Evolutionary conservation across 176 grass and related monocot genomes (phyloP), one percentile per base, ranked within the genome.

Genomic region (Aegilops tauschii): DNA sequence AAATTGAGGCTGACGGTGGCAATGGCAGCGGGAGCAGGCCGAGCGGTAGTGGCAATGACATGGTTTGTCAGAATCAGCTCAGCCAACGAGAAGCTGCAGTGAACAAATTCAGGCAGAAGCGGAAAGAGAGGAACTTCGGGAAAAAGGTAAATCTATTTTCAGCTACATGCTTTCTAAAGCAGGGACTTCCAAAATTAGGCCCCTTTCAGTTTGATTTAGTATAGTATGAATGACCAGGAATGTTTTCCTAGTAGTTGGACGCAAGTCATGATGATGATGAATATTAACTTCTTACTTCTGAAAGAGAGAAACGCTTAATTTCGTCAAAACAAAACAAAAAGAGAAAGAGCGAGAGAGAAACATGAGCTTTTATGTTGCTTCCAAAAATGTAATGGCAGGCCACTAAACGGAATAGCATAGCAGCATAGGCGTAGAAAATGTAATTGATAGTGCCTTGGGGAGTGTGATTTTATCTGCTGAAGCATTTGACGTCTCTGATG

Each of bases 71-170:
- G 63, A 87, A 93, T 73, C 65, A 87, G 65, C 78, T 88, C 21
- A 56, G 86, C 10, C 90, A 94, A 73, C 86, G 92, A 86, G 94
- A 96, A 90, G 94, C 90, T 88, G 94, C 97, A 17, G 62, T 96
- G 21, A 94, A 90, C 84, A 98, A 96, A 83, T 98, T 98, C 80
- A 92, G 90, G 82, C 72, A 90, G 77, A 98, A 96, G 89, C 91
- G 92, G 69, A 96, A 98, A 92, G 90, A 90, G 78, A 87, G 92
- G 61, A 94, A 96, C 88, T 98, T 96, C 12, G 85, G 90, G 13
- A 94, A 94, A 88, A 94, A 98, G 94, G 97, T 98, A 93, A 93
- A 17, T 36, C 17, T 63, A 35, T 66, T 88, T 89, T 90, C 28
- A 8, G 32, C 50, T 83, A 44, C 25, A 77, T 12, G 13, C 9